Evolutionary conservation across 1,139 yeast species (phyloP), one percentile per base, ranked within the genome.

Genomic region (Geotrichum bryndzae): DNA sequence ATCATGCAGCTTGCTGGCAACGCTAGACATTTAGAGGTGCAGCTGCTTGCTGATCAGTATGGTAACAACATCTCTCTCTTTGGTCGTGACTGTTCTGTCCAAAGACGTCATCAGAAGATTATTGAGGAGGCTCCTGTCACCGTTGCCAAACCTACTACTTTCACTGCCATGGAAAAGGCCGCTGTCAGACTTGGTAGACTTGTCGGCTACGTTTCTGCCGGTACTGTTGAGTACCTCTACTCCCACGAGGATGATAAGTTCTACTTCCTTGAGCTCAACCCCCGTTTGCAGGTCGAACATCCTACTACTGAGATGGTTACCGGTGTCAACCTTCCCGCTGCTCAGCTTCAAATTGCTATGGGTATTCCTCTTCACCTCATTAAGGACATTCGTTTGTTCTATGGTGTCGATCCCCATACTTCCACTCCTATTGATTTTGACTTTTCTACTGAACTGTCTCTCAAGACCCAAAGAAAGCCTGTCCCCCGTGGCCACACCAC

Each of bases 261-360:
- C 75, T 94, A 91, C 81, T 94, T 94, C 76, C 82, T 94, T 75
- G 99, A 94, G 79, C 83, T 94, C 74, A 94, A 94, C 76, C 99
- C 99, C 71, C 88, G 99, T 82, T 83, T 94, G 74, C 99, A 94
- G 81, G 99, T 94, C 66, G 99, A 94, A 82, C 99, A 94, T 82
- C 99, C 99, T 71, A 94, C 99, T 59, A 94, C 99, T 53, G 99
- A 94, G 80, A 94, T 94, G 99, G 99, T 90, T 62, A 88, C 96
- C 33, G 99, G 99, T 68, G 98, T 94, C 61, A 94, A 94, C 74
- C 82, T 94, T 74, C 99, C 99, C 51, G 96, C 97, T 64, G 97
- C 99, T 58, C 99, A 94, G 80, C 84, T 94, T 68, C 98, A 94
- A 78, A 90, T 94, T 77, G 98, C 99, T 68, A 94, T 94, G 99